Evolutionary conservation across 108 stramenopile species (phyloP).

Genomic region (Cyclotella choctawhatcheeana): DNA sequence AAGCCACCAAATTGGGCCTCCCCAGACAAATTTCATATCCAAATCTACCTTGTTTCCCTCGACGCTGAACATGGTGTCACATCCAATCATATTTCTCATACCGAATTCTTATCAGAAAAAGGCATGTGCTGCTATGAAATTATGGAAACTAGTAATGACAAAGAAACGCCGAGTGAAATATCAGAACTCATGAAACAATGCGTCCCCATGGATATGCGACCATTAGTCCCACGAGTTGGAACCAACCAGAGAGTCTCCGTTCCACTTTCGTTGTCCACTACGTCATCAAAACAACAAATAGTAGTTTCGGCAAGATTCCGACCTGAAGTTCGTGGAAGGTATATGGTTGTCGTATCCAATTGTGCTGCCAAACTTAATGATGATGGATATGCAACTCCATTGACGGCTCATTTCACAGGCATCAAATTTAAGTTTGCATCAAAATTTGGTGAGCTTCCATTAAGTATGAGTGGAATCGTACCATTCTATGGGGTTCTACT

Average conservation of each 20-base stretch:
- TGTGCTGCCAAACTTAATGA: constrained; percentile 17
- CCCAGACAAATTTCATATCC: constrained; percentile 20
- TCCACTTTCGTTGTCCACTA: constrained; percentile 4
- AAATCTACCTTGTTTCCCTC: constrained; percentile 34
- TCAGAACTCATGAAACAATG: constrained; percentile 12
- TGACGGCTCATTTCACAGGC: constrained; percentile 12
- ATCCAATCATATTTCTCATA: constrained; percentile 1
- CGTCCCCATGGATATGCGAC: constrained; percentile 24
- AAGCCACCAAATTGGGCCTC: background rate
- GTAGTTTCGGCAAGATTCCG: constrained; percentile 22
- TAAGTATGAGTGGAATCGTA: constrained; percentile 36
- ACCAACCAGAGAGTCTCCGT: constrained; percentile 17
- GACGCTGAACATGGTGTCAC: constrained; percentile 14
- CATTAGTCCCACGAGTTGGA: constrained; percentile 13
- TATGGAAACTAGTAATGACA: background rate
- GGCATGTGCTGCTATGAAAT: constrained; percentile 26
- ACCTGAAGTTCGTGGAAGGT: constrained; percentile 19
- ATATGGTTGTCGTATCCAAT: constrained; percentile 42
- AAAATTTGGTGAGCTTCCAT: constrained; percentile 43
- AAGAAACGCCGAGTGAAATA: background rate
- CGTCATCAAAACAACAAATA: background rate
- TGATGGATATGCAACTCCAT: background rate
- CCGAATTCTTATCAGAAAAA: constrained; percentile 8
- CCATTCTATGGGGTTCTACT: constrained; percentile 39
- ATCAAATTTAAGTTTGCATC: constrained; percentile 32